Base-by-base conservation (phyloP, 2,329 filamentous ascomycete genomes). In the Colletotrichum tropicicola region DNA sequence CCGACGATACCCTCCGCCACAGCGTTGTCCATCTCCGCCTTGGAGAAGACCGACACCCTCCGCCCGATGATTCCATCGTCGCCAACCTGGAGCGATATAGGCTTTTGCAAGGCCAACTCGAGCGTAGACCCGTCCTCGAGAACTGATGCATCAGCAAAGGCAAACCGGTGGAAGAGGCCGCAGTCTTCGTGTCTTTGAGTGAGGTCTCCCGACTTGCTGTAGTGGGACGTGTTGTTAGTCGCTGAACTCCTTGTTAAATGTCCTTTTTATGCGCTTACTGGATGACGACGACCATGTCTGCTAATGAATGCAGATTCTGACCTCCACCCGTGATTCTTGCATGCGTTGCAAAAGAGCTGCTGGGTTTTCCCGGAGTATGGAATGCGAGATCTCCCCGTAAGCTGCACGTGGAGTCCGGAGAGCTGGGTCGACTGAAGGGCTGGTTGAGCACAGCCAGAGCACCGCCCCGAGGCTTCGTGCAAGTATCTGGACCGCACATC, bases 1-100 rank as follows among this genome's bases (percentile, higher is more conserved):
- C 83, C 83, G 5, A 84, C 80, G n/a, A 85, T 82, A 0, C 83
- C 83, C 66, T 85, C 82, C 0, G 82, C 82, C 4, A 83, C 66
- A 0, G 82, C 74, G 5, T 68, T 68, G 10, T 75, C 75, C 67
- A 57, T 65, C 0, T 57, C 48, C 0, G 68, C 58, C 0, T 71
- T 67, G 0, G 74, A 73, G 28, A 74, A 76, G 0, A 85, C 55
- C 0, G 82, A 83, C 1, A 85, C 81, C 9, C 82, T 73, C 5
- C 82, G 75, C 1, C 83, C 83, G 19, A 85, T 85, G 54, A 85
- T 82, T 9, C 83, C 83, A 8, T 80, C 72, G 25, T 73, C 72
- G 1, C 82, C 82, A 8, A 85, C 80, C 59, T 79, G 74, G 1
- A 84, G 73, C 0, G 78, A 81, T 4, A 85, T 70, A 0, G 82